A percentile compares a stretch with the other conserved stretches of the same genome.
phyloP scores from a whole-genome alignment of 1,284 basidiomycete species.

The Uromyces viciae-fabae region DNA sequence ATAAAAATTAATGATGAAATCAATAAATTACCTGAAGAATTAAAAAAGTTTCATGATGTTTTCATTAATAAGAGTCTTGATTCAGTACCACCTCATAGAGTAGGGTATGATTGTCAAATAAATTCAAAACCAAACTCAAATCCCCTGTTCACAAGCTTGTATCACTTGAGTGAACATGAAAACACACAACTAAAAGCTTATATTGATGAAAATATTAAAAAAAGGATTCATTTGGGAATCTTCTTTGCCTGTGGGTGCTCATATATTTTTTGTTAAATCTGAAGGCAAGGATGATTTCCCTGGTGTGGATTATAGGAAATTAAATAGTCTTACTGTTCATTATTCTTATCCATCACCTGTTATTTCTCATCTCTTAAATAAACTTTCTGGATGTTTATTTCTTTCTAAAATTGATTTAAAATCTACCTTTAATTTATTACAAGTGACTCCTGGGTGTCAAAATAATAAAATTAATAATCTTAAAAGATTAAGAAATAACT shows the following conservation, averaged over 20 bases:
- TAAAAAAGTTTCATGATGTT: neutral
- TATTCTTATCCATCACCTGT: neutral
- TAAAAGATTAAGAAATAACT: too few species aligned
- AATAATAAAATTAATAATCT: too few species aligned
- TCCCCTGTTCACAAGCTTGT: too few species aligned
- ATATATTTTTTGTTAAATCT: neutral
- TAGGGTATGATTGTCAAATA: too few species aligned
- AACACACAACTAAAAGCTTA: too few species aligned
- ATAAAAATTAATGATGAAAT: too few species aligned
- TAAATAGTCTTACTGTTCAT: neutral
- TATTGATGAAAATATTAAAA: neutral
- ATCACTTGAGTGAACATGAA: too few species aligned
- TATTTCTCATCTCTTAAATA: neutral
- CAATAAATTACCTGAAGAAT: neutral
- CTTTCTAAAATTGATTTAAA: slow-evolving; percentile 1
- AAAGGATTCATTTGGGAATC: neutral
- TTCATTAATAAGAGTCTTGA: neutral
- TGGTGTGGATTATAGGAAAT: neutral
- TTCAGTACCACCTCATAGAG: neutral
- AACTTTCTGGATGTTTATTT: neutral
- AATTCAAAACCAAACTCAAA: too few species aligned
- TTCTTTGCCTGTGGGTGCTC: neutral
- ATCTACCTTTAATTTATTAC: neutral
- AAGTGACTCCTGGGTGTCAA: neutral
- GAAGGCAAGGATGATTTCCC: neutral